A percentile compares a stretch with the other conserved stretches of the same genome.
These are phyloP conservation scores for Actinomortierella wolfii DNA, from an alignment of 371 early-diverging fungal genomes.

Conservation along the genomic window DNA sequence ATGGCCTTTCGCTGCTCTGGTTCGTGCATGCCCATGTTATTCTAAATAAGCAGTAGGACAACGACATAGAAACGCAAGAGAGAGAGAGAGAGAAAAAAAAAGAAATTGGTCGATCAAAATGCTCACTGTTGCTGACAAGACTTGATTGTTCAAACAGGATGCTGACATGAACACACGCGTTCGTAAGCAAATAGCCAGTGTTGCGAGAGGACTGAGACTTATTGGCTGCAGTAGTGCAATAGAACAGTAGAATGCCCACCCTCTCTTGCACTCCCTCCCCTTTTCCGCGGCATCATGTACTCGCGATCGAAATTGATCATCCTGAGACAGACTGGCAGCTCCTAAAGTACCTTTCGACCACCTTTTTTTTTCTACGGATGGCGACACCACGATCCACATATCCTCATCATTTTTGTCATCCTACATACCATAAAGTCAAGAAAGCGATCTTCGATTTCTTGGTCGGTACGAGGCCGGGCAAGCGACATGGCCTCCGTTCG, in stretches of 20 bases:
- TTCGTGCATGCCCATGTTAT: constrained; percentile 45
- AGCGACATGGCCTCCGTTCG: constrained; percentile 34
- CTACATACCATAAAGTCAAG: constrained; percentile 35
- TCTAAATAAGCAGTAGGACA: constrained; percentile 11
- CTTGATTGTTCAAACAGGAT: too few species aligned
- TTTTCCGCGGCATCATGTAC: too few species aligned
- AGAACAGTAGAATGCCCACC: too few species aligned
- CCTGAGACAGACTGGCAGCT: too few species aligned
- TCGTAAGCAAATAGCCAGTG: too few species aligned
- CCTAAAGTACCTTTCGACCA: neutral
- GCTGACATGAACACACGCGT: too few species aligned
- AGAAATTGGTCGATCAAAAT: neutral
- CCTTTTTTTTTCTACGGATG: neutral
- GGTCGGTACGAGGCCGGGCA: constrained; percentile 38
- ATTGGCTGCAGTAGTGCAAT: too few species aligned
- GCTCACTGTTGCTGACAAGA: too few species aligned
- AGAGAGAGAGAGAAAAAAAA: neutral
- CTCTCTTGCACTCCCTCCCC: too few species aligned
- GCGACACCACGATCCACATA: neutral
- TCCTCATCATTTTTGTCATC: neutral
- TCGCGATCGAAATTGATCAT: too few species aligned
- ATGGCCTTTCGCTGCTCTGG: constrained; percentile 35
- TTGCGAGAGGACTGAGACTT: too few species aligned
- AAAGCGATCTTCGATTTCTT: constrained; percentile 46
- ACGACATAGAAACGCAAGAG: neutral